These are phyloP conservation scores for Gossypium sturtianum DNA, from an alignment of 345 rosid genomes.

Conservation along the genomic window DNA sequence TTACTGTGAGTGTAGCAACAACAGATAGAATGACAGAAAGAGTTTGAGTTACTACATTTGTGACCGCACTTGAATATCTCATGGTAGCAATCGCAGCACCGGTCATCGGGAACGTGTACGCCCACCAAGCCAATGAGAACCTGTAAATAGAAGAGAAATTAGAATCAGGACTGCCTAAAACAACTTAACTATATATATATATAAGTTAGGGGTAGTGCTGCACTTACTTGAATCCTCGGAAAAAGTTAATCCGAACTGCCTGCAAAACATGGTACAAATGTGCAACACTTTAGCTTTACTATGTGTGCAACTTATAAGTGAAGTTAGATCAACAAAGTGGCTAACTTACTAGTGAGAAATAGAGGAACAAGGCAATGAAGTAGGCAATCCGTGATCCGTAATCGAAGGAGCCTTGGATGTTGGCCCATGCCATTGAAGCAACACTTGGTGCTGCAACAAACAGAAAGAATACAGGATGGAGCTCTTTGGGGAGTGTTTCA, in stretches of 20 bases:
- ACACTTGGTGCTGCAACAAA: constrained; percentile 90
- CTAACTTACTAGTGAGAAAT: constrained; percentile 57
- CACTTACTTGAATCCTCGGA: constrained; percentile 73
- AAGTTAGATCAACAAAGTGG: constrained; percentile 2
- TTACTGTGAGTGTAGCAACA: constrained; percentile 43
- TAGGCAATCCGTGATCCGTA: constrained; percentile 63
- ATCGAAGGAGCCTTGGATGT: constrained; percentile 61
- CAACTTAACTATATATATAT: neutral
- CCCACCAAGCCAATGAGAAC: constrained; percentile 96
- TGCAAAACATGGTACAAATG: constrained; percentile 15
- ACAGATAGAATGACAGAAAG: constrained; percentile 40
- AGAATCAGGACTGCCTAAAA: neutral
- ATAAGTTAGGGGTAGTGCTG: neutral
- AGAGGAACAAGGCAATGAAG: constrained; percentile 85
- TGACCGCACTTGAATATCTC: constrained; percentile 51
- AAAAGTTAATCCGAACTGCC: constrained; percentile 72
- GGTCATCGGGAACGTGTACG: constrained; percentile 82
- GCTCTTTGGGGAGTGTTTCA: constrained; percentile 81
- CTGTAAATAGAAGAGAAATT: constrained; percentile 24
- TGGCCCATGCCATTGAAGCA: constrained; percentile 94
- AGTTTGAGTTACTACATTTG: constrained; percentile 32
- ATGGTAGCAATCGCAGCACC: constrained; percentile 65
- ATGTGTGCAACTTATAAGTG: neutral
- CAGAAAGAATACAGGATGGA: constrained; percentile 89
- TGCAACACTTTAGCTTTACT: neutral